Evolutionary conservation across 1,284 basidiomycete genomes (phyloP).

Genomic region (Trichosporon inkin): DNA sequence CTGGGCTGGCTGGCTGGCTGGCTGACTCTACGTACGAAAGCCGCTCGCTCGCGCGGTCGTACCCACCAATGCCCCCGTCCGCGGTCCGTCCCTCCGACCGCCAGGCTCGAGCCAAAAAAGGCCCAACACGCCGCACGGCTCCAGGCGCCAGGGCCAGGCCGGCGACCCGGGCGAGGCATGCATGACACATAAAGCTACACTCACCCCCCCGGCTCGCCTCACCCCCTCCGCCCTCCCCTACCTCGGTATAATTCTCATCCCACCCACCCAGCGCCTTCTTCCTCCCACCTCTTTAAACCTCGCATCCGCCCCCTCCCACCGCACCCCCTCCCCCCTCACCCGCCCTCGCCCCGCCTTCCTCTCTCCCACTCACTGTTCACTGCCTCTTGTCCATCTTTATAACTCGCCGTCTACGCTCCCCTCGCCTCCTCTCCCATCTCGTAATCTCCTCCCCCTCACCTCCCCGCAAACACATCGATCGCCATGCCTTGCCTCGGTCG

Average conservation of each 20-base stretch:
- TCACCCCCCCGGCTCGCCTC: neutral
- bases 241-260: slow-evolving; percentile 4
- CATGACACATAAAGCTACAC: slow-evolving; percentile 8
- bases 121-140: no score
- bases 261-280: neutral
- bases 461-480: slow-evolving; percentile 3
- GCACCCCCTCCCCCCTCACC: neutral
- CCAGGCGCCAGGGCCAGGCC: no score
- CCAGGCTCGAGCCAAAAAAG: no score
- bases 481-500: slow-evolving; percentile 3
- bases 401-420: neutral
- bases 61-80: no score
- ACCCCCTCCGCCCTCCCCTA: neutral
- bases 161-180: neutral
- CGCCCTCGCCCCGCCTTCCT: neutral
- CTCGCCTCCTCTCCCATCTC: no score
- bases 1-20: no score
- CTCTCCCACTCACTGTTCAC: neutral
- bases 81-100: no score
- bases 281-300: neutral
- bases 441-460: neutral
- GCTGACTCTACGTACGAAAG: no score
- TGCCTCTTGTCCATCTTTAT: slow-evolving; percentile 5
- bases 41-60: no score
- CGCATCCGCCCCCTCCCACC: neutral